These are phyloP conservation scores for Kickxella alabastrina DNA, from an alignment of 192 early-diverging fungal genomes.

Conservation along the genomic window DNA sequence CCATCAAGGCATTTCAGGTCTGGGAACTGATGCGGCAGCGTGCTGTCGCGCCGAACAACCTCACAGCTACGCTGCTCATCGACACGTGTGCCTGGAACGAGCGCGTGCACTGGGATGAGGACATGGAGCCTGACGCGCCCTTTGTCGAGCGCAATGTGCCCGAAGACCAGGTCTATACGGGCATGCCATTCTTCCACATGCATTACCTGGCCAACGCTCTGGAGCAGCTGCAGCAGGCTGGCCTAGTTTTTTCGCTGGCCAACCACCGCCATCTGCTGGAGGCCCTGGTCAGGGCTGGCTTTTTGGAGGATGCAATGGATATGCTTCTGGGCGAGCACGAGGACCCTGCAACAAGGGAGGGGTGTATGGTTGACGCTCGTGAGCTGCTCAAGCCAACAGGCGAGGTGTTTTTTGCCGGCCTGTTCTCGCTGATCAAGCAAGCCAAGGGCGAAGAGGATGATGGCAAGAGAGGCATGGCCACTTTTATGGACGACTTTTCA, in stretches of 20 bases:
- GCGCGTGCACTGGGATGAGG: slow-evolving; percentile 47
- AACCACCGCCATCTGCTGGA: slow-evolving; percentile 44
- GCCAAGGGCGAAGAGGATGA: slow-evolving; percentile 4
- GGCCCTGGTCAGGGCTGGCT: slow-evolving; percentile 28
- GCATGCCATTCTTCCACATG: slow-evolving; percentile 31
- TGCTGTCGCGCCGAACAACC: slow-evolving; percentile 32
- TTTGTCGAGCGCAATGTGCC: slow-evolving; percentile 29
- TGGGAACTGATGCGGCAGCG: slow-evolving; percentile 52
- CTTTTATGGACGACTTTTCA: slow-evolving; percentile 26
- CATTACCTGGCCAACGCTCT: slow-evolving; percentile 32
- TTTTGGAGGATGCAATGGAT: slow-evolving; percentile 23
- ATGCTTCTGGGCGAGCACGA: slow-evolving; percentile 36
- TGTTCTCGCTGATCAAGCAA: background rate
- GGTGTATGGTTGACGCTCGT: slow-evolving; percentile 3
- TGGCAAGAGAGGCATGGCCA: background rate
- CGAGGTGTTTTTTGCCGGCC: slow-evolving; percentile 2
- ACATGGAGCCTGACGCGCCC: slow-evolving; percentile 21
- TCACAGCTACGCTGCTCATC: slow-evolving; percentile 45
- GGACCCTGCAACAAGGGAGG: background rate
- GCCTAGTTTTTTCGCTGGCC: slow-evolving; percentile 29
- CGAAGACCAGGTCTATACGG: slow-evolving; percentile 37
- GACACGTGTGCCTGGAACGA: slow-evolving; percentile 50
- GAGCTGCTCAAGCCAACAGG: slow-evolving; percentile 2
- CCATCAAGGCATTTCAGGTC: slow-evolving; percentile 38
- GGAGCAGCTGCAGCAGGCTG: slow-evolving; percentile 33